Percentiles rank a stretch among this genome's conserved stretches.
Conservation (phyloP, 192 early-diverging fungal genomes). For the Pecoramyces ruminantium region DNA sequence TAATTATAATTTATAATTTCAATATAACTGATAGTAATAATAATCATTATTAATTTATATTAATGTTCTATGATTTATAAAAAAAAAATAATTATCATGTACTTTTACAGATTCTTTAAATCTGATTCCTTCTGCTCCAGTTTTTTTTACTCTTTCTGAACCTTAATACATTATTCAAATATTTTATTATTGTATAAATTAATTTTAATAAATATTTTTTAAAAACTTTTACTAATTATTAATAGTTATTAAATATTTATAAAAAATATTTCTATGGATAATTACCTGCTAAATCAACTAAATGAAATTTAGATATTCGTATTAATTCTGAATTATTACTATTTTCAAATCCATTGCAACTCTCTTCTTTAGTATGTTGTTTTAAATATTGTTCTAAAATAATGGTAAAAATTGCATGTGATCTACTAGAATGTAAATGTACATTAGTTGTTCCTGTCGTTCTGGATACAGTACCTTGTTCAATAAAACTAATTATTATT, state of each 20-base stretch:
- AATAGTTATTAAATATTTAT: neutral
- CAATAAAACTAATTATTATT: slow-evolving; percentile 11
- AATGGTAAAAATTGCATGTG: slow-evolving; percentile 29
- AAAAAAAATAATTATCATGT: neutral
- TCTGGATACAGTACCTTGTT: slow-evolving; percentile 15
- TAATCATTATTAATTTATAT: no score
- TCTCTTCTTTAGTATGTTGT: neutral
- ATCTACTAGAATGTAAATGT: slow-evolving; percentile 19
- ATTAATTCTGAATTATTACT: neutral
- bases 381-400: slow-evolving; percentile 12
- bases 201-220: no score
- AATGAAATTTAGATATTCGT: neutral
- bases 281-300: slow-evolving; percentile 5
- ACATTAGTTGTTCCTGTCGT: slow-evolving; percentile 31
- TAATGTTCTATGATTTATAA: no score
- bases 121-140: slow-evolving; percentile 15
- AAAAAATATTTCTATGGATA: neutral
- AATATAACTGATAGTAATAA: no score
- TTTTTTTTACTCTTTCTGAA: neutral
- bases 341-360: neutral
- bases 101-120: slow-evolving; percentile 33
- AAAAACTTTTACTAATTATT: no score
- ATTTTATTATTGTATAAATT: no score
- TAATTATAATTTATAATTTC: no score
- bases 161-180: no score